Conservation (phyloP, 345 rosid species). For the Capsella bursapastoris region DNA sequence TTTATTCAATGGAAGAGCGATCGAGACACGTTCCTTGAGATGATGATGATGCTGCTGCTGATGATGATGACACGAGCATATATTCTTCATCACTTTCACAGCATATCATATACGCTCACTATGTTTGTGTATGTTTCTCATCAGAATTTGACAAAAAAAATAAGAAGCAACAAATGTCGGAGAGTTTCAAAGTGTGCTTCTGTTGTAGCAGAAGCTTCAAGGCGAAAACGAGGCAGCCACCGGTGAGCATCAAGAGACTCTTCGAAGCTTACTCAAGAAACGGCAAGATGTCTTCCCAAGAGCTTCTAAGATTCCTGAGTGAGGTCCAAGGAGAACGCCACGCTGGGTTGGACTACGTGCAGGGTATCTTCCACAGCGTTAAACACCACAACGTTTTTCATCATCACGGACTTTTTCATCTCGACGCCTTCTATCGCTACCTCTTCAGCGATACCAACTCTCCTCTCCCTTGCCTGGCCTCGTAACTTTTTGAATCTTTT, state of each 20-base stretch:
- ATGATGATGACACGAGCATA: slow-evolving; percentile 38
- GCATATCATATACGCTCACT: slow-evolving; percentile 17
- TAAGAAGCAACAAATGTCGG: slow-evolving; percentile 35
- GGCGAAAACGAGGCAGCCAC: slow-evolving; percentile 69
- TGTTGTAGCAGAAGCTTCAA: slow-evolving; percentile 76
- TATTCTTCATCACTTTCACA: slow-evolving; percentile 34
- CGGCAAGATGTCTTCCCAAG: slow-evolving; percentile 57
- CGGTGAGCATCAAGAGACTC: slow-evolving; percentile 59
- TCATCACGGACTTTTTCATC: slow-evolving; percentile 47
- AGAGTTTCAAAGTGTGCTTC: slow-evolving; percentile 43
- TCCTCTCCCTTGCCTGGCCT: slow-evolving; percentile 50
- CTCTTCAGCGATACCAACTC: slow-evolving; percentile 44
- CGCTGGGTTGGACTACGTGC: slow-evolving; percentile 57
- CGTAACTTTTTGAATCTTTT: not conserved
- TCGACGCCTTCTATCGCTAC: slow-evolving; percentile 55
- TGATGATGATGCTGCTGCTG: not conserved
- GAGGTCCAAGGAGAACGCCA: slow-evolving; percentile 59
- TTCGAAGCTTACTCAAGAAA: slow-evolving; percentile 58
- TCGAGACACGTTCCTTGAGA: slow-evolving; percentile 35
- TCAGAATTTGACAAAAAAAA: not conserved
- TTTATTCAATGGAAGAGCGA: not conserved
- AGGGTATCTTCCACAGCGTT: slow-evolving; percentile 51
- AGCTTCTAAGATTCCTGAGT: slow-evolving; percentile 59
- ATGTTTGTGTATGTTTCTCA: not conserved
- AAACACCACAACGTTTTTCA: slow-evolving; percentile 45